Evolutionary conservation across 1,284 basidiomycete species (phyloP), one percentile per base, ranked within the genome.

Genomic region (Apiotrichum sp.): DNA sequence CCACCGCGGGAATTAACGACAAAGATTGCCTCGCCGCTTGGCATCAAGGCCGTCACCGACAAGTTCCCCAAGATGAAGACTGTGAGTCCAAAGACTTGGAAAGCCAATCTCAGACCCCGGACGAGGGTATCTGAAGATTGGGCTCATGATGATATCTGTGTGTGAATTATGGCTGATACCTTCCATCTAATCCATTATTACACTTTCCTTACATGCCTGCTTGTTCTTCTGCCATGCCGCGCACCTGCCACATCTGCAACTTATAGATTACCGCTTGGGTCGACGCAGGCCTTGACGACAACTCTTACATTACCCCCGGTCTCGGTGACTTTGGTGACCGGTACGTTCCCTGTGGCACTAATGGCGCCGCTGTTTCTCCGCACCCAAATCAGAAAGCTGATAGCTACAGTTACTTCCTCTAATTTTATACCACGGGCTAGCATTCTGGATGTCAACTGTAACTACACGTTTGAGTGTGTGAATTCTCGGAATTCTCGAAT

Each of bases 321-420:
- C 79, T 95, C 29, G 91, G 91, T 13, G 91, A 95, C 74, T 95
- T 93, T 74, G 91, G 91, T 52, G 91, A 93, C 74, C 79, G 90
- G 73, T 76, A 54, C 38, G 60, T 61, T 29, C 1, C 35, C 31
- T 22, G 22, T 22, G 22, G 22, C 22, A 22, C 22, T 22, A 22
- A 22, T 22, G 22, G 22, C n/a, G n/a, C n/a, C n/a, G n/a, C n/a
- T n/a, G n/a, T n/a, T n/a, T n/a, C n/a, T n/a, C n/a, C n/a, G n/a
- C n/a, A n/a, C n/a, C n/a, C n/a, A n/a, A n/a, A 22, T 22, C 22
- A 22, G 22, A 22, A 22, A 22, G 22, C 22, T 22, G 22, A 6
- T 22, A 6, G 4, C 4, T 8, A 8, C 53, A 66, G 65, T 51
- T 66, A 66, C 62, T 66, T 66, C 58, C 55, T 66, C 31, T 66